Evolutionary conservation across 1,139 yeast genomes (phyloP).

Genomic region (Wickerhamomyces sp.): DNA sequence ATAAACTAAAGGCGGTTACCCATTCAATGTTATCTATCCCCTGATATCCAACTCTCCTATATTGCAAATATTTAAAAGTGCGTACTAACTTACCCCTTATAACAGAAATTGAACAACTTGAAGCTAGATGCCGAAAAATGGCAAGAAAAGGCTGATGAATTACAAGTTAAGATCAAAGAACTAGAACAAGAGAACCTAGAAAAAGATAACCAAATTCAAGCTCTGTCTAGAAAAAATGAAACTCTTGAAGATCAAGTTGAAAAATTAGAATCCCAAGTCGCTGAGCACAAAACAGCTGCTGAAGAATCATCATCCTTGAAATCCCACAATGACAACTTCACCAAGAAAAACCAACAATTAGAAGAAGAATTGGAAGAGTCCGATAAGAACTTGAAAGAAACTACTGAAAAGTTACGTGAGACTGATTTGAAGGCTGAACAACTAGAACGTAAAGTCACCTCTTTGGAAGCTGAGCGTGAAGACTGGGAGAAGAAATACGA

Average conservation of each 20-base stretch:
- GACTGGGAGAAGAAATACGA: conserved; percentile 90
- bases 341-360: conserved; percentile 87
- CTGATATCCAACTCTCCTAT: not conserved
- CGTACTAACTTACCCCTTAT: conserved; percentile 5
- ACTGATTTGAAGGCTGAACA: conserved; percentile 97
- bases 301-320: conserved; percentile 90
- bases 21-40: not conserved
- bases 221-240: conserved; percentile 88
- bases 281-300: conserved; percentile 81
- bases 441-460: conserved; percentile 89
- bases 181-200: conserved; percentile 88
- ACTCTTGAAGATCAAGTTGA: conserved; percentile 89
- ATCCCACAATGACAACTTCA: conserved; percentile 82
- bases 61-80: no score
- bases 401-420: conserved; percentile 91
- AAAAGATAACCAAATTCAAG: conserved; percentile 92
- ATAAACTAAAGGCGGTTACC: not conserved
- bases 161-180: conserved; percentile 73
- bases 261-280: conserved; percentile 74
- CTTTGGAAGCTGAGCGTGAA: conserved; percentile 89
- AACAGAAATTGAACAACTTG: conserved; percentile 79
- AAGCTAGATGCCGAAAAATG: conserved; percentile 95
- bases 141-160: conserved; percentile 94
- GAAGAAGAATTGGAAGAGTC: conserved; percentile 94
- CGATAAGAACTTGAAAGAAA: conserved; percentile 87